A percentile compares a stretch with the other conserved stretches of the same genome.
Conservation (phyloP, 257 asterid genomes). For the Salvia splendens region DNA sequence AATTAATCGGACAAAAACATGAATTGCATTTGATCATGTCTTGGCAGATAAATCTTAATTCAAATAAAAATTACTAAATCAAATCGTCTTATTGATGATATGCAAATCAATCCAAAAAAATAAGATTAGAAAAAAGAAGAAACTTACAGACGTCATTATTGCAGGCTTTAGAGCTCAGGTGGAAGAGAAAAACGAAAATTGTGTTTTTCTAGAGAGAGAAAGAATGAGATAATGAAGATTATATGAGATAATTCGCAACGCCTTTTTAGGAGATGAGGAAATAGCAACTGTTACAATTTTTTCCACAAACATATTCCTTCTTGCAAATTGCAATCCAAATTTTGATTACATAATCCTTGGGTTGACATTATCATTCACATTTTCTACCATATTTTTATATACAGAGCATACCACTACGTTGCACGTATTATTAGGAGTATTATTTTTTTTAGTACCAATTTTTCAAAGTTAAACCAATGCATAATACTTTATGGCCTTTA, state of each 20-base stretch:
- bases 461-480: too few species aligned
- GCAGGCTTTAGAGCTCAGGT: constrained; percentile 36
- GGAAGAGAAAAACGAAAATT: constrained; percentile 33
- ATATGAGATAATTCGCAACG: constrained; percentile 37
- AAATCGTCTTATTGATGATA: neutral
- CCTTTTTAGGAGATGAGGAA: constrained; percentile 35
- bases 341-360: neutral
- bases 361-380: neutral
- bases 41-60: neutral
- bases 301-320: neutral
- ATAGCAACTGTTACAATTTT: constrained; percentile 3
- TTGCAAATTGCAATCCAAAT: neutral
- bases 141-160: constrained; percentile 68
- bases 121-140: neutral
- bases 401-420: neutral
- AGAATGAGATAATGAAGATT: constrained; percentile 28
- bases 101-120: neutral
- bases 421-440: constrained; percentile 4
- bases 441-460: too few species aligned
- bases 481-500: too few species aligned
- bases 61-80: neutral
- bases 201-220: constrained; percentile 21
- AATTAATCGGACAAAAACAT: neutral
- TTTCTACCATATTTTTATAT: neutral
- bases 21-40: neutral